Conservation (phyloP, 805 yeast genomes). For the Saccharomycopsis sp. region DNA sequence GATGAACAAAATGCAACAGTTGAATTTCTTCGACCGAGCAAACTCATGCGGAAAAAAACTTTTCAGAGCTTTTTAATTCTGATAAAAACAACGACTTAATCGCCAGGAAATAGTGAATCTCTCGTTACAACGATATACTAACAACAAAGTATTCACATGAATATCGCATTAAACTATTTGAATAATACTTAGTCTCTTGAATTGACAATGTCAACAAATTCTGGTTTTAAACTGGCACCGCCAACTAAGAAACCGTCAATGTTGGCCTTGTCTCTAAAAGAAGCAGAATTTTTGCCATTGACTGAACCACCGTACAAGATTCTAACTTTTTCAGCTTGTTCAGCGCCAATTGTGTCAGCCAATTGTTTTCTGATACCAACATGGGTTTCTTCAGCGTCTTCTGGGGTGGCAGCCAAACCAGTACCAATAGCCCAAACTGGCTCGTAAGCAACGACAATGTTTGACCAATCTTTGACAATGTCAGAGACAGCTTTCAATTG, state of each 20-base stretch:
- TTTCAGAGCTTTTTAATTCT: slow-evolving; percentile 23
- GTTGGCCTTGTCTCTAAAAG: slow-evolving; percentile 87
- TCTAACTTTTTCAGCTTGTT: slow-evolving; percentile 72
- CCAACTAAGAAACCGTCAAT: slow-evolving; percentile 99
- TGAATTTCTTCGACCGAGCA: slow-evolving; percentile 22
- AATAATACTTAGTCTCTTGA: slow-evolving; percentile 56
- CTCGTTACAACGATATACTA: too few relatives aligned
- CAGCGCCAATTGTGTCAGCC: slow-evolving; percentile 65
- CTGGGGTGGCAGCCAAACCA: slow-evolving; percentile 97
- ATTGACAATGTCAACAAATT: slow-evolving; percentile 91
- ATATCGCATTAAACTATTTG: neutral
- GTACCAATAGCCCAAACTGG: slow-evolving; percentile 99
- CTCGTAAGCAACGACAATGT: slow-evolving; percentile 94
- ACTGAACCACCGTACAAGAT: slow-evolving; percentile 99
- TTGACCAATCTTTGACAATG: slow-evolving; percentile 79
- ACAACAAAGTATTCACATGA: neutral
- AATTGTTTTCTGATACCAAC: slow-evolving; percentile 79
- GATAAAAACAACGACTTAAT: slow-evolving; percentile 2
- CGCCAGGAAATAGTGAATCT: too few relatives aligned
- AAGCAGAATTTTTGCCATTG: slow-evolving; percentile 84
- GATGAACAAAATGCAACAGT: slow-evolving; percentile 23
- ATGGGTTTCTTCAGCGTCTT: slow-evolving; percentile 96
- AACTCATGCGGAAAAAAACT: slow-evolving; percentile 19
- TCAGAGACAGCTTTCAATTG: slow-evolving; percentile 86
- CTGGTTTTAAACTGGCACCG: slow-evolving; percentile 98